These are phyloP conservation scores for Centaurea solstitialis DNA, from an alignment of 129 eudicot species.

Conservation along the genomic window DNA sequence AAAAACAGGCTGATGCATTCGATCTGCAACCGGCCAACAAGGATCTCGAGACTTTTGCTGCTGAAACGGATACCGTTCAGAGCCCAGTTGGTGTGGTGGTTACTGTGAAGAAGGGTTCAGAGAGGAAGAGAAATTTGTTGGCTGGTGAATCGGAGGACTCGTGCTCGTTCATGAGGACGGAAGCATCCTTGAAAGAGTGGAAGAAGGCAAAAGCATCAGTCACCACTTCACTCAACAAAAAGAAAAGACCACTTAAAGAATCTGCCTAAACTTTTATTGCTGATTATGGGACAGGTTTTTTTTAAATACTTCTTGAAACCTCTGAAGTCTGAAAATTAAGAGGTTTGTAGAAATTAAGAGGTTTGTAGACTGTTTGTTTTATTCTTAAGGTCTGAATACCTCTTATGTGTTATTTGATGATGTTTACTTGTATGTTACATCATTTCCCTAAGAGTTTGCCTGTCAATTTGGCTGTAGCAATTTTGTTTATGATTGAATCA, in stretches of 20 bases:
- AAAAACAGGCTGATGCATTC: slow-evolving; percentile 34
- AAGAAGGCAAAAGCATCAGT: slow-evolving; percentile 54
- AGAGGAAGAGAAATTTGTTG: slow-evolving; percentile 19
- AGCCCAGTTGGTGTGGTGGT: slow-evolving; percentile 19
- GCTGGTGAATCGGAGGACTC: slow-evolving; percentile 37
- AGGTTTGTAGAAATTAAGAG: no score
- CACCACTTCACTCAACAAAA: slow-evolving; percentile 54
- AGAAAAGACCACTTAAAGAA: slow-evolving; percentile 21
- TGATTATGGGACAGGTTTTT: background rate
- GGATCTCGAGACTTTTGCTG: slow-evolving; percentile 8
- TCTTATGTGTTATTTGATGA: slow-evolving; percentile 2
- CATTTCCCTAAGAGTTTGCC: background rate
- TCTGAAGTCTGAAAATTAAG: no score
- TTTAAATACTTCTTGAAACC: background rate
- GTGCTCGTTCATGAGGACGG: slow-evolving; percentile 80
- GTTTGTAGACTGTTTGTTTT: no score
- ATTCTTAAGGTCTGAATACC: no score
- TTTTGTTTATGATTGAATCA: background rate
- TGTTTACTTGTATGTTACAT: background rate
- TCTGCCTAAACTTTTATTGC: slow-evolving; percentile 20
- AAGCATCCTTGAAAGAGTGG: slow-evolving; percentile 80
- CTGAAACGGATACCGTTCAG: slow-evolving; percentile 4
- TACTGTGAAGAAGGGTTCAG: slow-evolving; percentile 21
- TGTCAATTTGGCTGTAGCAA: background rate
- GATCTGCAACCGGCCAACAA: slow-evolving; percentile 20